phyloP scores from a whole-genome alignment of 495 filamentous ascomycete genomes.

The Collariella sp. region DNA sequence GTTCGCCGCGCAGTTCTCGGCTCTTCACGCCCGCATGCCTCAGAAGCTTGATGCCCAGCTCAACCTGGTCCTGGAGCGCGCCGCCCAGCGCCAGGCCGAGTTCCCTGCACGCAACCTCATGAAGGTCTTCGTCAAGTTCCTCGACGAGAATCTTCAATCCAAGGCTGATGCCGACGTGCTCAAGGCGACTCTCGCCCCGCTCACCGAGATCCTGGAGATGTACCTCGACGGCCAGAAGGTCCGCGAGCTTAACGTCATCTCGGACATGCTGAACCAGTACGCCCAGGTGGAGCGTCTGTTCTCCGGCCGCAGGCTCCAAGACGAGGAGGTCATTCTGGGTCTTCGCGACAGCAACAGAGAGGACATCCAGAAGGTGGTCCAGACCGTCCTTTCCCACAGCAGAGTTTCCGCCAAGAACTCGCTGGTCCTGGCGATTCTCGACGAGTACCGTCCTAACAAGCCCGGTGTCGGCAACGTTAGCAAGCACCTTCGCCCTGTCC shows the following conservation, averaged over 20 bases:
- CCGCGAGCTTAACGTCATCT: slow-evolving; percentile 80
- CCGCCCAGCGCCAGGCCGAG: slow-evolving; percentile 64
- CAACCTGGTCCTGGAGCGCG: slow-evolving; percentile 74
- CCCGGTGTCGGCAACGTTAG: slow-evolving; percentile 78
- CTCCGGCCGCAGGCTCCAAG: slow-evolving; percentile 71
- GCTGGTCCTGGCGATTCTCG: slow-evolving; percentile 80
- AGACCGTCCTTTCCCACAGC: slow-evolving; percentile 88
- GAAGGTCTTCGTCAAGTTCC: slow-evolving; percentile 77
- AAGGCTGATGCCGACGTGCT: slow-evolving; percentile 59
- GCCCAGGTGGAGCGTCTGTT: slow-evolving; percentile 77
- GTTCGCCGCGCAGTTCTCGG: slow-evolving; percentile 90
- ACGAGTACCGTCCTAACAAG: slow-evolving; percentile 91
- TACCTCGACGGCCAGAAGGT: slow-evolving; percentile 85
- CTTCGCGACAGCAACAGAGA: slow-evolving; percentile 96
- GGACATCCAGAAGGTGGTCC: slow-evolving; percentile 69
- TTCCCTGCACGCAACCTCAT: slow-evolving; percentile 86
- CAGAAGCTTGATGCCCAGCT: slow-evolving; percentile 78
- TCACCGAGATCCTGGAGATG: slow-evolving; percentile 69
- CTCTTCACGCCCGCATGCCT: slow-evolving; percentile 92
- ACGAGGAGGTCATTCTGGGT: slow-evolving; percentile 90
- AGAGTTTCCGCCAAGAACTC: slow-evolving; percentile 90
- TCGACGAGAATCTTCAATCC: slow-evolving; percentile 71
- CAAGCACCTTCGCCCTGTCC: slow-evolving; percentile 75
- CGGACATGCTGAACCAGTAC: slow-evolving; percentile 68
- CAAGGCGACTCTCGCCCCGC: slow-evolving; percentile 64